Percentiles rank a stretch among this genome's conserved stretches.
Evolutionary conservation across 2,329 filamentous ascomycete species (phyloP).

Genomic region (Alternaria arbusti): DNA sequence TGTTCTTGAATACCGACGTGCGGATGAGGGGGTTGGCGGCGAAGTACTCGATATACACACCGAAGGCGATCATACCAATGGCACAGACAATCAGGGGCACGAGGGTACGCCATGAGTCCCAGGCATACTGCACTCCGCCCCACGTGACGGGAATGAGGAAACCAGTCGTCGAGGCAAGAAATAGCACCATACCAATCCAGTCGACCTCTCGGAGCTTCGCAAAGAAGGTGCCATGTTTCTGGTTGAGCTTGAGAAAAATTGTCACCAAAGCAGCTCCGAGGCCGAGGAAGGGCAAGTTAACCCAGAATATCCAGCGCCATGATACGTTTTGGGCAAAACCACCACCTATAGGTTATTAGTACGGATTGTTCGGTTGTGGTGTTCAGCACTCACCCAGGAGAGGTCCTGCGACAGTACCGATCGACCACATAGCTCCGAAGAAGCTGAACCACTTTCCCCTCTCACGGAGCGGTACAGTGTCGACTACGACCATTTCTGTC

Average conservation of each 20-base stretch:
- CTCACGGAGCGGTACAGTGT: constrained; percentile 53
- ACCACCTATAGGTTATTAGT: constrained; percentile 47
- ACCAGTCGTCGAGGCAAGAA: constrained; percentile 64
- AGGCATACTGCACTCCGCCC: constrained; percentile 70
- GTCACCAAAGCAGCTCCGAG: constrained; percentile 57
- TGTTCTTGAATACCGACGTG: constrained; percentile 55
- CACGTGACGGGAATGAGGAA: constrained; percentile 69
- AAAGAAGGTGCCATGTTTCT: constrained; percentile 54
- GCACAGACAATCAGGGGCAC: constrained; percentile 66
- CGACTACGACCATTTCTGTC: constrained; percentile 54
- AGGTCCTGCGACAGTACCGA: constrained; percentile 62
- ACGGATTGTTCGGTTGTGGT: neutral
- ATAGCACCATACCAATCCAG: constrained; percentile 67
- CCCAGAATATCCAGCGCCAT: constrained; percentile 71
- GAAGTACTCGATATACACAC: constrained; percentile 61
- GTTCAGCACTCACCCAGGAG: constrained; percentile 37
- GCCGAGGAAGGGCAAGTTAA: constrained; percentile 65
- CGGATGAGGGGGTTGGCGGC: constrained; percentile 60
- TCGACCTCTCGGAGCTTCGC: constrained; percentile 64
- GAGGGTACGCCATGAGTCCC: constrained; percentile 67
- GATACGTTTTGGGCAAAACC: constrained; percentile 59
- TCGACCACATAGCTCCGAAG: constrained; percentile 58
- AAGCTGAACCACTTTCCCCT: constrained; percentile 53
- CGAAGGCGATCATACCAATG: constrained; percentile 59
- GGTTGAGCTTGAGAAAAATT: constrained; percentile 61